phyloP scores from a whole-genome alignment of 768 basidiomycete genomes.

The Lactifluus hygrophoroides region DNA sequence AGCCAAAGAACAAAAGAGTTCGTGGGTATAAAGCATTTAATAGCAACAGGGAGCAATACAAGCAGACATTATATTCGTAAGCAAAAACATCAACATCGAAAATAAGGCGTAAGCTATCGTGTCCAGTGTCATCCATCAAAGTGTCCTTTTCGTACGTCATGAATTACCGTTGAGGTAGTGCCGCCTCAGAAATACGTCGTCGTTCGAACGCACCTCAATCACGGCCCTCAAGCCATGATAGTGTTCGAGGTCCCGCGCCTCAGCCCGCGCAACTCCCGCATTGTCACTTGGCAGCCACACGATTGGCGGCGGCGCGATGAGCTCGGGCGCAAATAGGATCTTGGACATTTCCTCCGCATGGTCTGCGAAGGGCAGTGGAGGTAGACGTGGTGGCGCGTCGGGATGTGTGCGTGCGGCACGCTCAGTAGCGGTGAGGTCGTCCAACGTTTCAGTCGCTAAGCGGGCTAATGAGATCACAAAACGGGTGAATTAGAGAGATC shows the following conservation, averaged over 20 bases:
- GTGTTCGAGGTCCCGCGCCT: slow-evolving; percentile 66
- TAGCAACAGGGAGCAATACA: not conserved
- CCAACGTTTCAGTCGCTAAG: slow-evolving; percentile 65
- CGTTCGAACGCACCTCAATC: slow-evolving; percentile 51
- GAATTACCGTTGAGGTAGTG: slow-evolving; percentile 14
- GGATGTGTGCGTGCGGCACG: slow-evolving; percentile 70
- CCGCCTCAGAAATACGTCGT: slow-evolving; percentile 39
- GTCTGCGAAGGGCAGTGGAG: slow-evolving; percentile 59
- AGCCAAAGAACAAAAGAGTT: not conserved
- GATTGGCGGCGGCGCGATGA: slow-evolving; percentile 67
- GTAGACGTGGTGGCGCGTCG: slow-evolving; percentile 65
- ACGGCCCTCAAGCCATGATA: slow-evolving; percentile 67
- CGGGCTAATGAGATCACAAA: not conserved
- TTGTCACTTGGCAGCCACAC: slow-evolving; percentile 83
- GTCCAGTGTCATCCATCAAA: not conserved
- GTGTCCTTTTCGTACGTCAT: not conserved
- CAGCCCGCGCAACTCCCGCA: slow-evolving; percentile 62
- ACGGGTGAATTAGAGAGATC: not conserved
- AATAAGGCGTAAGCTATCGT: slow-evolving; percentile 12
- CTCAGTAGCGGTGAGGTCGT: slow-evolving; percentile 73
- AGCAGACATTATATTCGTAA: not conserved
- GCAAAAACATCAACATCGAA: not conserved
- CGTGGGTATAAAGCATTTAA: not conserved
- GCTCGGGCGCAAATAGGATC: slow-evolving; percentile 74
- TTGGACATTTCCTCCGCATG: slow-evolving; percentile 71